Conservation (phyloP, 495 filamentous ascomycete genomes). For the Talaromyces trachyspermus region DNA sequence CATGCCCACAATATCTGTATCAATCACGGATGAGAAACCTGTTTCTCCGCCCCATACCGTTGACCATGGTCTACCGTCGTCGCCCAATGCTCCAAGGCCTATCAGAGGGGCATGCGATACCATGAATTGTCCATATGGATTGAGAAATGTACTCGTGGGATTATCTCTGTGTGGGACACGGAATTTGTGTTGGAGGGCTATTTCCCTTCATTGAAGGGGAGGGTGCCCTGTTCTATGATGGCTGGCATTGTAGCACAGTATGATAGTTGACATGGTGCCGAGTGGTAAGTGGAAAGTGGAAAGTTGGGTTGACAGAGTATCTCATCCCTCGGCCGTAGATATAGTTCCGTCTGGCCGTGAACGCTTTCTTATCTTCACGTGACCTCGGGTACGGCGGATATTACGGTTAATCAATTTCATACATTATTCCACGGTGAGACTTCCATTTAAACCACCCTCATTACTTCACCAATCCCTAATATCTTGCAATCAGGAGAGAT, state of each 20-base stretch:
- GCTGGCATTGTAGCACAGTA: conserved; percentile 35
- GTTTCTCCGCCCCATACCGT: conserved; percentile 64
- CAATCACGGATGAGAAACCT: conserved; percentile 55
- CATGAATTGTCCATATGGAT: conserved; percentile 42
- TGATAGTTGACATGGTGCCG: no score
- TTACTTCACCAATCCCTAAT: background rate
- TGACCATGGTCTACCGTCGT: conserved; percentile 59
- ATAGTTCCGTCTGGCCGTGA: no score
- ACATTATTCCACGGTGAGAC: no score
- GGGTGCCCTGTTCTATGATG: conserved; percentile 18
- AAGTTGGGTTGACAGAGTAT: no score
- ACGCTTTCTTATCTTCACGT: no score
- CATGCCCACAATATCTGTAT: conserved; percentile 50
- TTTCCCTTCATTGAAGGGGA: conserved; percentile 49
- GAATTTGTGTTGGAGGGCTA: conserved; percentile 39
- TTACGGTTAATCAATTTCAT: no score
- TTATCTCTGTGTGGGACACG: conserved; percentile 44
- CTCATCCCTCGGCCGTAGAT: no score
- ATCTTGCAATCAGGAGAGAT: background rate
- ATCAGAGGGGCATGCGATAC: conserved; percentile 54
- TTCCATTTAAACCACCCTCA: no score
- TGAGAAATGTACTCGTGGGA: conserved; percentile 52
- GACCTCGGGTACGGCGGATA: no score
- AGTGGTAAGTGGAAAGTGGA: no score
- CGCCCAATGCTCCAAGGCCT: conserved; percentile 63